Percentiles rank a stretch among this genome's conserved stretches.
Evolutionary conservation across 352 stramenopile genomes (phyloP).

Genomic region (Pythium apleroticum): DNA sequence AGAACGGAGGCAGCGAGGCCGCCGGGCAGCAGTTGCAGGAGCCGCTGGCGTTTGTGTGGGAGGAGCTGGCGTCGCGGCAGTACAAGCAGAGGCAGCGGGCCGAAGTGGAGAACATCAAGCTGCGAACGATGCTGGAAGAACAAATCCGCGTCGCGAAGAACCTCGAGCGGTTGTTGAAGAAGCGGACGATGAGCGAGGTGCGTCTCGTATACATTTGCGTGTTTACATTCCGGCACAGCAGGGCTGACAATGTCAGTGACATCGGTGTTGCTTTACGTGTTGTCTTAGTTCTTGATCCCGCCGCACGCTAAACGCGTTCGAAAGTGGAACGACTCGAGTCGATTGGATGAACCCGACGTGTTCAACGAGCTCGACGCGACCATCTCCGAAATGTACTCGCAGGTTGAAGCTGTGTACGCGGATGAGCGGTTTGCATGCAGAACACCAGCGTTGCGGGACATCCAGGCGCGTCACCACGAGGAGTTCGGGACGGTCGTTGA

Average conservation of each 20-base stretch:
- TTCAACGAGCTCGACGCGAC: conserved; percentile 14
- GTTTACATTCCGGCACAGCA: too few relatives aligned
- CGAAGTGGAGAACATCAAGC: conserved; percentile 47
- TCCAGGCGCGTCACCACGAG: conserved; percentile 17
- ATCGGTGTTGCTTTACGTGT: neutral
- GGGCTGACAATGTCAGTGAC: too few relatives aligned
- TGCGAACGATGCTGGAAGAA: conserved; percentile 46
- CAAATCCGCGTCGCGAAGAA: conserved; percentile 26
- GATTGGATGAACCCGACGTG: conserved; percentile 5
- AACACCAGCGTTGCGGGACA: conserved; percentile 6
- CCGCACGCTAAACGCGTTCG: conserved; percentile 9
- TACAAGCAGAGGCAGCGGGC: conserved; percentile 36
- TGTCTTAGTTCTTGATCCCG: conserved; percentile 11
- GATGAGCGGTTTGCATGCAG: conserved; percentile 14
- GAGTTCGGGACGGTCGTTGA: conserved; percentile 20
- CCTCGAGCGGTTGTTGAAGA: conserved; percentile 17
- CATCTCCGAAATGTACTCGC: conserved; percentile 14
- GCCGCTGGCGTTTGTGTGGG: conserved; percentile 36
- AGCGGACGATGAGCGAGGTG: conserved; percentile 14
- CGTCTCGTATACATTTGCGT: too few relatives aligned
- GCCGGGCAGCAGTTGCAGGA: conserved; percentile 12
- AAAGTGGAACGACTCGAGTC: conserved; percentile 11
- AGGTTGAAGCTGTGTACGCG: conserved; percentile 9
- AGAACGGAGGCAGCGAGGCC: neutral
- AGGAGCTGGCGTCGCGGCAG: conserved; percentile 42